A percentile compares a stretch with the other conserved stretches of the same genome.
Evolutionary conservation across 2,329 filamentous ascomycete genomes (phyloP).

Genomic region (Colletotrichum higginsianum): DNA sequence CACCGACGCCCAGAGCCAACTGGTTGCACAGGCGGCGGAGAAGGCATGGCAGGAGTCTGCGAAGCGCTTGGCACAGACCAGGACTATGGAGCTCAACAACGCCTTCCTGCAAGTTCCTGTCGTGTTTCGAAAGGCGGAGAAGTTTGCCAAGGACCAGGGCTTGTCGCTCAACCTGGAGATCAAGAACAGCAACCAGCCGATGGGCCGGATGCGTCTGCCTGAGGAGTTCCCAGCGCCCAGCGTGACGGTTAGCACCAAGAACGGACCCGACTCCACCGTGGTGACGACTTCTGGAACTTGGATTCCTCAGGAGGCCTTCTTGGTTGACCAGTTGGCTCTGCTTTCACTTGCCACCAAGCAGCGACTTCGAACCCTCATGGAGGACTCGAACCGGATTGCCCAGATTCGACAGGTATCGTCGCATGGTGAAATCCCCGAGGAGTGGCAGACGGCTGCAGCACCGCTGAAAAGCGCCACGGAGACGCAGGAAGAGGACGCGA

Average conservation of each 20-base stretch:
- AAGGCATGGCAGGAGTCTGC: conserved; percentile 77
- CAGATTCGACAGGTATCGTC: conserved; percentile 82
- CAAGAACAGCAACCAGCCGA: conserved; percentile 61
- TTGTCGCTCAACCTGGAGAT: conserved; percentile 69
- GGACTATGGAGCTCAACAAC: conserved; percentile 79
- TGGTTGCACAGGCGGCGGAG: conserved; percentile 75
- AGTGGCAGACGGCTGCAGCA: conserved; percentile 81
- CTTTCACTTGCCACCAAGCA: conserved; percentile 88
- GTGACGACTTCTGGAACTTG: conserved; percentile 77
- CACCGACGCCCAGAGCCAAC: conserved; percentile 72
- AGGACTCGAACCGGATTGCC: conserved; percentile 81
- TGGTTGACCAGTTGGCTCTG: conserved; percentile 87
- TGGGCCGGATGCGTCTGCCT: conserved; percentile 65
- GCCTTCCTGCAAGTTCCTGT: conserved; percentile 79
- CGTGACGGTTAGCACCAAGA: conserved; percentile 68
- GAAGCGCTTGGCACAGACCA: conserved; percentile 70
- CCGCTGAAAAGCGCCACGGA: conserved; percentile 57
- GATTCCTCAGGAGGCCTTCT: conserved; percentile 80
- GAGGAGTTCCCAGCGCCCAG: conserved; percentile 65
- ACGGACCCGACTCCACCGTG: conserved; percentile 74
- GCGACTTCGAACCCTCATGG: conserved; percentile 80
- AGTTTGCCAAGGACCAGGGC: conserved; percentile 71
- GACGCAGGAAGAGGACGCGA: conserved; percentile 42
- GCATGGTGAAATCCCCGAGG: conserved; percentile 82
- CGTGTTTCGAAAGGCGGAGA: conserved; percentile 70